These are phyloP conservation scores for Claviceps sp. DNA, from an alignment of 2,329 filamentous ascomycete genomes.

Conservation along the genomic window DNA sequence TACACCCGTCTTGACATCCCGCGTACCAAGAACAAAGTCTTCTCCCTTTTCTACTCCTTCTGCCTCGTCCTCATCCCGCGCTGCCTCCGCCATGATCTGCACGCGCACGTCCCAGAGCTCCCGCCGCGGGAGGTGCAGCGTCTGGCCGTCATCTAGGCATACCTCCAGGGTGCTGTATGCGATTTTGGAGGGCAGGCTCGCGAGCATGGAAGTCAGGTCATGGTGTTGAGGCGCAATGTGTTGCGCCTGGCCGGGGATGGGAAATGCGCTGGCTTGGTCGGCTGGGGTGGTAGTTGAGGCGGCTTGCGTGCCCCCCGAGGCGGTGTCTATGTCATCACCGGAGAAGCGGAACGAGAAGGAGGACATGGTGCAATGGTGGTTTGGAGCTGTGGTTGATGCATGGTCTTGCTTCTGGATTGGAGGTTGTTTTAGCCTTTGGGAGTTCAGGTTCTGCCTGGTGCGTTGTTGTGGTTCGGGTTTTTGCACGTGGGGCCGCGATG, in stretches of 20 bases:
- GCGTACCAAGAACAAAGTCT: constrained; percentile 37
- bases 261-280: constrained; percentile 37
- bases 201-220: constrained; percentile 36
- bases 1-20: constrained; percentile 67
- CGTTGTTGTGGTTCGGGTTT: neutral
- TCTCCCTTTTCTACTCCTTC: too few species aligned
- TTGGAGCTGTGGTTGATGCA: neutral
- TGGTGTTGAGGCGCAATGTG: constrained; percentile 38
- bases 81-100: constrained; percentile 66
- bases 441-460: neutral
- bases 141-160: constrained; percentile 39
- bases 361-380: constrained; percentile 20
- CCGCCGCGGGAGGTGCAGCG: constrained; percentile 50
- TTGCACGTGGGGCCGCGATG: neutral
- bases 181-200: constrained; percentile 56
- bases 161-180: constrained; percentile 52
- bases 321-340: constrained; percentile 49
- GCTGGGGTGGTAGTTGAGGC: constrained; percentile 1
- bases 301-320: constrained; percentile 1
- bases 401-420: neutral
- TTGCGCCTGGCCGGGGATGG: constrained; percentile 46
- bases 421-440: neutral
- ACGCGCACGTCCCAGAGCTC: constrained; percentile 73
- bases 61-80: constrained; percentile 19
- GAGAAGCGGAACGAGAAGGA: constrained; percentile 46